Evolutionary conservation across 441 rosid genomes (phyloP).

Genomic region (California macrophylla): DNA sequence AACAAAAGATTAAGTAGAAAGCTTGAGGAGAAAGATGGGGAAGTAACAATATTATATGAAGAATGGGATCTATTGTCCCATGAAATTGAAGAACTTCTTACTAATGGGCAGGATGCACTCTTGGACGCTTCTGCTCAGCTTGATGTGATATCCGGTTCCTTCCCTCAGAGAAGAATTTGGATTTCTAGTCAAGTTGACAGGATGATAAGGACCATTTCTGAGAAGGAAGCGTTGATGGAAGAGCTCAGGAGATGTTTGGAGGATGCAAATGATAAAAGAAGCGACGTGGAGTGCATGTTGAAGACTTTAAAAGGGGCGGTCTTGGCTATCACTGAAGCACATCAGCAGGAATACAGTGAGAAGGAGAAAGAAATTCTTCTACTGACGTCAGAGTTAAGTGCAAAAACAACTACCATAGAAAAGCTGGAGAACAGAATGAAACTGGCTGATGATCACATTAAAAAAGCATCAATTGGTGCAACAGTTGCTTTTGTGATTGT

Average conservation of each 20-base stretch:
- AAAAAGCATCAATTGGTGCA: constrained; percentile 54
- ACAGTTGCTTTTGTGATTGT: constrained; percentile 75
- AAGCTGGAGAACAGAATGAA: constrained; percentile 57
- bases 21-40: constrained; percentile 27
- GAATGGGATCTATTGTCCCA: constrained; percentile 71
- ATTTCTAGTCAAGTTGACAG: constrained; percentile 77
- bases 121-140: constrained; percentile 65
- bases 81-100: constrained; percentile 71
- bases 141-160: constrained; percentile 53
- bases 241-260: constrained; percentile 76
- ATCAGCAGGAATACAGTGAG: constrained; percentile 70
- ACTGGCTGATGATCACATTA: constrained; percentile 37
- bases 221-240: constrained; percentile 67
- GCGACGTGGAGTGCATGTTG: constrained; percentile 74
- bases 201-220: constrained; percentile 53
- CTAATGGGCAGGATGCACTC: constrained; percentile 61
- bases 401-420: constrained; percentile 34
- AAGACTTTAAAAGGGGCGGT: constrained; percentile 85
- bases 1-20: constrained; percentile 44
- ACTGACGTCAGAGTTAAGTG: constrained; percentile 47
- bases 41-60: constrained; percentile 42
- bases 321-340: constrained; percentile 73
- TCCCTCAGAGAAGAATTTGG: constrained; percentile 78
- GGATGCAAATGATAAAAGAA: constrained; percentile 62
- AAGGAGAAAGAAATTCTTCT: constrained; percentile 53